These are phyloP conservation scores for Nelumbo lutea DNA, from an alignment of 164 flowering plant species.

Conservation along the genomic window DNA sequence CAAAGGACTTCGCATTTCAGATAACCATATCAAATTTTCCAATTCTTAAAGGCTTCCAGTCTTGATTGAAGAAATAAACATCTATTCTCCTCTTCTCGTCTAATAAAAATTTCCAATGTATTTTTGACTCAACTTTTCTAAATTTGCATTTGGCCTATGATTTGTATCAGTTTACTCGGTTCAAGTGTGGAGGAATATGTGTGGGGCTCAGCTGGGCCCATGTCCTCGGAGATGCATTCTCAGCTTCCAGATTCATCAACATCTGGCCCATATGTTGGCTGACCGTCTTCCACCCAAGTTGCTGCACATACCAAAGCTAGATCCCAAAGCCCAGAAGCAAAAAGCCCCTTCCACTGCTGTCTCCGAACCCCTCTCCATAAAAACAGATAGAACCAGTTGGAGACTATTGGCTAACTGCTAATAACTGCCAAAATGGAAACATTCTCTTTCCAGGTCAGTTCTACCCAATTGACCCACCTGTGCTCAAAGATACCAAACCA, in stretches of 20 bases:
- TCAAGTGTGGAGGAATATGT: slow-evolving; percentile 70
- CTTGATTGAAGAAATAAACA: no score
- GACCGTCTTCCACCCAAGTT: slow-evolving; percentile 19
- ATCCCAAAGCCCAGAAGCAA: slow-evolving; percentile 6
- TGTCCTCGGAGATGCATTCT: slow-evolving; percentile 56
- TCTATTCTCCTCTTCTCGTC: no score
- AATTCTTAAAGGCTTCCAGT: no score
- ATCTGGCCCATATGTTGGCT: slow-evolving; percentile 33
- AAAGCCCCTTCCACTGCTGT: background rate
- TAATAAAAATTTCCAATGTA: no score
- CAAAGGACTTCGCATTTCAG: no score
- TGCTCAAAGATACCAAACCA: slow-evolving; percentile 15
- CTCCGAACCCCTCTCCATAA: slow-evolving; percentile 26
- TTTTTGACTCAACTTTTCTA: no score
- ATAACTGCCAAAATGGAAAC: slow-evolving; percentile 33
- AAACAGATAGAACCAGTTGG: slow-evolving; percentile 42
- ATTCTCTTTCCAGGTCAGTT: slow-evolving; percentile 33
- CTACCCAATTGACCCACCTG: slow-evolving; percentile 29
- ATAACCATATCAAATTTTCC: no score
- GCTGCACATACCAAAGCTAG: slow-evolving; percentile 1
- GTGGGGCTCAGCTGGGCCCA: slow-evolving; percentile 81
- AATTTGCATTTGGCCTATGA: no score
- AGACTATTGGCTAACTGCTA: slow-evolving; percentile 42
- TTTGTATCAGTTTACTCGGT: slow-evolving; percentile 53
- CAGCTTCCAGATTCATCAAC: slow-evolving; percentile 56